Base-by-base conservation (phyloP, 192 early-diverging fungal genomes). In the Linnemannia schmuckeri region DNA sequence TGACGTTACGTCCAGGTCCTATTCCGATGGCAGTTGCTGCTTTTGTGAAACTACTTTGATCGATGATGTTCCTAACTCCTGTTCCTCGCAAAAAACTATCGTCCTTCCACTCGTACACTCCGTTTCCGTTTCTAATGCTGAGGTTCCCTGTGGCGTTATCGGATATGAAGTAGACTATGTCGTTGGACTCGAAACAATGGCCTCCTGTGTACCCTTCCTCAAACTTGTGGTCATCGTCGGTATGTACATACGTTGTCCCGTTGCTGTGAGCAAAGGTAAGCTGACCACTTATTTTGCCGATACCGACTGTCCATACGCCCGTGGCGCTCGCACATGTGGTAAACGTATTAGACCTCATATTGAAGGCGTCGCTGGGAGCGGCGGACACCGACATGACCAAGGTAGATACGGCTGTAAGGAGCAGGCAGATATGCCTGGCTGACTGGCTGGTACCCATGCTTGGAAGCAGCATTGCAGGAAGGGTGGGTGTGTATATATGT, bases 241-340 rank as follows among this genome's bases (percentile, higher is more conserved):
- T n/a, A n/a, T n/a, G 13, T 15, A 0, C 2, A 46, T 1, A 15
- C 3, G 0, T 15, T 33, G 10, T 33, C 12, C 61, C 61, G 3
- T 30, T 13, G 13, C 30, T 66, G 61, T 75, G 33, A 35, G 57
- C 35, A 57, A 75, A 75, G 9, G 46, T 55, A 20, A 75, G 18
- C 30, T 0, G 13, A 30, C 44, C 10, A 57, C 8, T 4, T 2
- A 3, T 37, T 37, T 9, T 5, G 30, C 35, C n/a, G 74, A 17
- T 4, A 10, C 74, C 74, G 20, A 75, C 74, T 7, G 74, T 75
- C 74, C 74, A 75, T 33, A 35, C 46, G 20, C 74, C 73, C 12
- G 38, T 71, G 22, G 70, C 6, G 7, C 70, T 22, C 6, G 70
- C 70, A 42, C 70, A 57, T 17, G 30, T 38, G 12, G 74, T 75